These are phyloP conservation scores for Paralagenidium karlingii DNA, from an alignment of 352 stramenopile species.

Conservation along the genomic window DNA sequence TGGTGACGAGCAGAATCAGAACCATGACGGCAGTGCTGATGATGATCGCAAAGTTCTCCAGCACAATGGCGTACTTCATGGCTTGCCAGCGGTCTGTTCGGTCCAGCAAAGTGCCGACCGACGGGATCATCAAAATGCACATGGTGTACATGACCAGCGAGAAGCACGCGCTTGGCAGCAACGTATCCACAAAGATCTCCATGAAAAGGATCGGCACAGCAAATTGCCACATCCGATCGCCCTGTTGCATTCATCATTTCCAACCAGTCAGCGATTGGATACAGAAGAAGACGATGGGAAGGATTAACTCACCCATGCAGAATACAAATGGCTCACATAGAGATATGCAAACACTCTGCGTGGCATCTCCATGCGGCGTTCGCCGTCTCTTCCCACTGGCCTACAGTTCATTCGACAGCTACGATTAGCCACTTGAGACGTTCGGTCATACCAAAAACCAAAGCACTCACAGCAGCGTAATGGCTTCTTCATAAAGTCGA, in stretches of 20 bases:
- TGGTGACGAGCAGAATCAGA: constrained; percentile 45
- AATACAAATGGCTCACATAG: constrained; percentile 62
- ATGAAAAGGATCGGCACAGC: constrained; percentile 74
- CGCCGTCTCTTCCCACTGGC: too few species aligned
- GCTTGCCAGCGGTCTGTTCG: constrained; percentile 46
- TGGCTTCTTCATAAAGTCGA: constrained; percentile 5
- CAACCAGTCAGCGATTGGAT: too few species aligned
- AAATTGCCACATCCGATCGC: constrained; percentile 74
- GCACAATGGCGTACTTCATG: constrained; percentile 56
- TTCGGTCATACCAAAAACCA: neutral
- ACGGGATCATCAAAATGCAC: constrained; percentile 57
- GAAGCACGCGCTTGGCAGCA: constrained; percentile 64
- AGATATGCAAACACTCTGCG: constrained; percentile 48
- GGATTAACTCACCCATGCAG: constrained; percentile 38
- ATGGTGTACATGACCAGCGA: constrained; percentile 61
- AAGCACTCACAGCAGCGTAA: constrained; percentile 23
- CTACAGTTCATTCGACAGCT: too few species aligned
- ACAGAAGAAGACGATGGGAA: neutral
- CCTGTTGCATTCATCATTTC: too few species aligned
- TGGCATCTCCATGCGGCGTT: neutral
- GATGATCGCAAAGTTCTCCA: constrained; percentile 71
- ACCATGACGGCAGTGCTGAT: constrained; percentile 45
- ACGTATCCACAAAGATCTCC: constrained; percentile 72
- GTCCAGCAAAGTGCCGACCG: constrained; percentile 49
- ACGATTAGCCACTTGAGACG: too few species aligned